These are phyloP conservation scores for Starmerella powellii DNA, from an alignment of 805 yeast genomes.

Conservation along the genomic window DNA sequence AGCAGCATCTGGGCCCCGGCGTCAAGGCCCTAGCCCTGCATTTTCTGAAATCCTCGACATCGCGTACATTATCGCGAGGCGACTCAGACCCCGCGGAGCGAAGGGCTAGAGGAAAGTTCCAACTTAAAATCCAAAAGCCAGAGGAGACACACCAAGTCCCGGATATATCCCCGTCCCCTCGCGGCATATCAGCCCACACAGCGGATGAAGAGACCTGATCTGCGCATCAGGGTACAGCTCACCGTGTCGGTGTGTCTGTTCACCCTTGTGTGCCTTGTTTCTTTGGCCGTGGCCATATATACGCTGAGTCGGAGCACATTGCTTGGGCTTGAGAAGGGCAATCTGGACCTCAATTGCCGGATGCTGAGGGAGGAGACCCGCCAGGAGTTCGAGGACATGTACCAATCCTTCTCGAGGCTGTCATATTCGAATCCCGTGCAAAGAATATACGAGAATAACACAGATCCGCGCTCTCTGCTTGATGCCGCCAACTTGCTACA, in stretches of 20 bases:
- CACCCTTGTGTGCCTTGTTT: constrained; percentile 55
- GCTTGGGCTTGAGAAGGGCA: constrained; percentile 30
- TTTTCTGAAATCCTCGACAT: too few species aligned
- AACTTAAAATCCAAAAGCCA: too few species aligned
- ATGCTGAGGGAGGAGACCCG: constrained; percentile 19
- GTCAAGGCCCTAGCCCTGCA: too few species aligned
- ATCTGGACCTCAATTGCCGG: constrained; percentile 20
- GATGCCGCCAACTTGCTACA: constrained; percentile 13
- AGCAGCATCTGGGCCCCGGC: too few species aligned
- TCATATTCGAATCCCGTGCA: constrained; percentile 16
- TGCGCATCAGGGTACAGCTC: constrained; percentile 67
- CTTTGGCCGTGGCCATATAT: constrained; percentile 49
- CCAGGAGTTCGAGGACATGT: constrained; percentile 14
- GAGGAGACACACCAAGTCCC: too few species aligned
- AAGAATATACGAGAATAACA: constrained; percentile 8
- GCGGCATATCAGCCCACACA: too few species aligned
- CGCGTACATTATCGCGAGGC: too few species aligned
- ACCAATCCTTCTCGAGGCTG: constrained; percentile 10
- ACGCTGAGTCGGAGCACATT: constrained; percentile 20
- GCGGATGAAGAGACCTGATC: constrained; percentile 23
- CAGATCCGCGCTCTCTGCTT: not conserved
- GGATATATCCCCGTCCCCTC: too few species aligned
- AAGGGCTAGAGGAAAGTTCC: too few species aligned
- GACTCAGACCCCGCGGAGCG: too few species aligned
- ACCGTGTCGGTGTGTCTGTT: constrained; percentile 58